Evolutionary conservation across 2,329 filamentous ascomycete genomes (phyloP), one percentile per base, ranked within the genome.

Genomic region (Cladophialophora immunda): DNA sequence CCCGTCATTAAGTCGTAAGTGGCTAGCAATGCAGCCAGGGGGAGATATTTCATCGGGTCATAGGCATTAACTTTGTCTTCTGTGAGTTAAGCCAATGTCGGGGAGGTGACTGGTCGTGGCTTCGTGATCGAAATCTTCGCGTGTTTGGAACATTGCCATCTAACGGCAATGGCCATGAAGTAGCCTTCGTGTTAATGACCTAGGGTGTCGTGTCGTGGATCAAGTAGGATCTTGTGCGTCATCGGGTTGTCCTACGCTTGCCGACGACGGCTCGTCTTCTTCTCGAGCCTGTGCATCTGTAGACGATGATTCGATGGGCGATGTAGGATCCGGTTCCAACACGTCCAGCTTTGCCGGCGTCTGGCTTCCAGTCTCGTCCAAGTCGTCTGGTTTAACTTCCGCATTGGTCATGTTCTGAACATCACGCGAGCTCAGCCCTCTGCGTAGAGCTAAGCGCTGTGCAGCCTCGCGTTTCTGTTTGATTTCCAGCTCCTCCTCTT

Each of bases 401-500:
- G 58, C 38, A 19, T 25, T 47, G 13, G 32, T 32, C 55, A 61
- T 4, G 27, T 34, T 41, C 25, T 65, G 56, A 3, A 61, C 52
- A 41, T 62, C 32, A 19, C 55, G 59, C 25, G 64, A 65, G 36
- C 62, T 68, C 17, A 72, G 34, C 6, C 88, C 88, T 30, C 84
- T 81, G 65, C 82, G 81, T 11, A 83, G 71, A 9, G 88, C 88
- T 22, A 89, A 74, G 53, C 81, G 80, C 36, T 83, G 81, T 2
- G 88, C 88, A 53, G 85, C 85, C 41, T 82, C 78, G 38, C 88
- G 79, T 72, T 83, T 87, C 57, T 81, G 79, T 63, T 83, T 78
- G 29, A 89, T 78, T 41, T 83, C 81, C 3, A 77, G 76, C 73
- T 90, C 88, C 74, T 90, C 87, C 73, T 88, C 79, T 36, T 78